Conservation (phyloP, 2,329 filamentous ascomycete species). For the Paecilomyces dactylethromorphus region DNA sequence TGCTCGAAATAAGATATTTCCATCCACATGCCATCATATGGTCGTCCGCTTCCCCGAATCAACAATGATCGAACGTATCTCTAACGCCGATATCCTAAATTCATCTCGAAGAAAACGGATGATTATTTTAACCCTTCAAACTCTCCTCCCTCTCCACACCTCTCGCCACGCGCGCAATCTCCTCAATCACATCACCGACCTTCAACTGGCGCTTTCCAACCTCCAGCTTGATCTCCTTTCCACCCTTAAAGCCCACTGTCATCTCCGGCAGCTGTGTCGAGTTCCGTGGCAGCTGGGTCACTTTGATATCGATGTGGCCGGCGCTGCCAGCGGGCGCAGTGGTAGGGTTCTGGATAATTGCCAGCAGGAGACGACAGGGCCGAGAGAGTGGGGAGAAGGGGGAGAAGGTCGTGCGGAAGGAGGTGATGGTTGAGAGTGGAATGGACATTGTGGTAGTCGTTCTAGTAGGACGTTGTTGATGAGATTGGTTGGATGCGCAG, state of each 20-base stretch:
- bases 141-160: slow-evolving; percentile 76
- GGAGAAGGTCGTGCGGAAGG: slow-evolving; percentile 82
- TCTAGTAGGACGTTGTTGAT: background rate
- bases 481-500: background rate
- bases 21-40: background rate
- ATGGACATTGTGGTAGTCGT: slow-evolving; percentile 24
- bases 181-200: slow-evolving; percentile 79
- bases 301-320: slow-evolving; percentile 66
- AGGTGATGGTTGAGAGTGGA: slow-evolving; percentile 49
- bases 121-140: slow-evolving; percentile 44
- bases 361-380: slow-evolving; percentile 81
- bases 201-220: slow-evolving; percentile 69
- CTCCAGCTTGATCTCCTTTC: slow-evolving; percentile 80
- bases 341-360: slow-evolving; percentile 74
- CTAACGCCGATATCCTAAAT: background rate
- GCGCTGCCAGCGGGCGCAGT: slow-evolving; percentile 72
- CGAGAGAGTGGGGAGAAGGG: slow-evolving; percentile 76
- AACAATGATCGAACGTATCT: background rate
- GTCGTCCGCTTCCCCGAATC: background rate
- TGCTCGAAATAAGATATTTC: background rate
- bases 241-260: slow-evolving; percentile 87
- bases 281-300: slow-evolving; percentile 64
- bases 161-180: slow-evolving; percentile 85
- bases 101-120: slow-evolving; percentile 2
- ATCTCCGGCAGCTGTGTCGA: slow-evolving; percentile 65